phyloP scores from a whole-genome alignment of 768 basidiomycete species.

The Leccinellum rugosiceps region DNA sequence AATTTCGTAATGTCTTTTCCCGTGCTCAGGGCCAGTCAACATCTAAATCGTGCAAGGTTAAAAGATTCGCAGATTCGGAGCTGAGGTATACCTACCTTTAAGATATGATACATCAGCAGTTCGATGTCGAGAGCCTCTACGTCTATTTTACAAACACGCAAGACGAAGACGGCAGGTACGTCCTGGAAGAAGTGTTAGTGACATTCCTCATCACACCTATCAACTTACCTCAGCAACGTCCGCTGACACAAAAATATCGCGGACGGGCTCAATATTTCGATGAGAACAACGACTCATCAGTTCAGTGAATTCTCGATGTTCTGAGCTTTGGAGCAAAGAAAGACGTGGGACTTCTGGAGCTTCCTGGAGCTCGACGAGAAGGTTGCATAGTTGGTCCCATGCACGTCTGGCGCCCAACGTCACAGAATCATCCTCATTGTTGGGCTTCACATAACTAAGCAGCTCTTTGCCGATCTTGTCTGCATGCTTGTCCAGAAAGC shows the following conservation, averaged over 20 bases:
- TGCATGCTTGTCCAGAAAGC: slow-evolving; percentile 80
- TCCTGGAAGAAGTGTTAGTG: slow-evolving; percentile 29
- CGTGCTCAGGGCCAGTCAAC: slow-evolving; percentile 46
- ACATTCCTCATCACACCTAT: not conserved
- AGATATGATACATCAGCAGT: slow-evolving; percentile 70
- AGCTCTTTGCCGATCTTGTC: slow-evolving; percentile 88
- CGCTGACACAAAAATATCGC: slow-evolving; percentile 62
- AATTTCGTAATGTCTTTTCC: slow-evolving; percentile 57
- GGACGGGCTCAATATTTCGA: slow-evolving; percentile 58
- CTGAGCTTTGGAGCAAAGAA: slow-evolving; percentile 43
- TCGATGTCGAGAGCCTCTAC: slow-evolving; percentile 80
- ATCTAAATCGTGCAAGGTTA: slow-evolving; percentile 37
- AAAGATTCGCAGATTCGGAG: not conserved
- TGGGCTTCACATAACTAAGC: slow-evolving; percentile 63
- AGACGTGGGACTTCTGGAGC: slow-evolving; percentile 64
- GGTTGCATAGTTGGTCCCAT: slow-evolving; percentile 77
- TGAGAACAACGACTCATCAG: slow-evolving; percentile 64
- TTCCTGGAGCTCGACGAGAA: slow-evolving; percentile 75
- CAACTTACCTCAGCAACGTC: slow-evolving; percentile 42
- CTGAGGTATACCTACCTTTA: slow-evolving; percentile 49
- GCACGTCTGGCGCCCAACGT: slow-evolving; percentile 70
- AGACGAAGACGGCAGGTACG: slow-evolving; percentile 51
- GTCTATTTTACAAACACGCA: slow-evolving; percentile 67
- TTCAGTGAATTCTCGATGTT: slow-evolving; percentile 65
- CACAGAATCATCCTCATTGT: slow-evolving; percentile 50